Conservation (phyloP, 306 rosid genomes). For the Geum urbanum region DNA sequence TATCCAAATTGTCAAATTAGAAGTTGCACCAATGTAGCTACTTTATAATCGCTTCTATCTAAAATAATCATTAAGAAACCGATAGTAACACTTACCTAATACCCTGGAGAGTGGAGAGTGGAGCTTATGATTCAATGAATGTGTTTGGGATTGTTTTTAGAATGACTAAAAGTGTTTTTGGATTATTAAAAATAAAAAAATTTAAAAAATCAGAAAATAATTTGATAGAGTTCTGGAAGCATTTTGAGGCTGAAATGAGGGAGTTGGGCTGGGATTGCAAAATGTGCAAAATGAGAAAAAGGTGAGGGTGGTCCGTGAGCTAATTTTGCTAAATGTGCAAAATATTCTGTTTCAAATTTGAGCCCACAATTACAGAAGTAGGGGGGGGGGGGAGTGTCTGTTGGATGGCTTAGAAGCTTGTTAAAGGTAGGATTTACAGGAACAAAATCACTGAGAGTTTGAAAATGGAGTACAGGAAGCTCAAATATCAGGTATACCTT, state of each 20-base stretch:
- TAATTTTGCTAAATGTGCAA: too few species aligned
- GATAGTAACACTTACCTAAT: background rate
- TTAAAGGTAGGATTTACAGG: background rate
- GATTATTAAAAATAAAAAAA: too few species aligned
- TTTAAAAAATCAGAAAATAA: background rate
- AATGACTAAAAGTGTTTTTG: too few species aligned
- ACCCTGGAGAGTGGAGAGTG: background rate
- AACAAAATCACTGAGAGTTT: background rate
- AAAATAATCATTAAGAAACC: too few species aligned
- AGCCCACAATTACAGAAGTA: background rate
- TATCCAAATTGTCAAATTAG: background rate
- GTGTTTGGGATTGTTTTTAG: too few species aligned
- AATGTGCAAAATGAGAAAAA: too few species aligned
- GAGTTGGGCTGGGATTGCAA: too few species aligned
- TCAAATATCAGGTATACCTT: constrained; percentile 58
- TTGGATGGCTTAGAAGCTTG: constrained; percentile 1
- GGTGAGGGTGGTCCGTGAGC: background rate
- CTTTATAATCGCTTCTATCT: too few species aligned
- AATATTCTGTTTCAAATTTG: too few species aligned
- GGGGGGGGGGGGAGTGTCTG: background rate
- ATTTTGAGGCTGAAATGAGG: background rate
- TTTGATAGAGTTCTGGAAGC: too few species aligned
- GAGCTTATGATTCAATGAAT: too few species aligned
- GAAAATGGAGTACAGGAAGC: constrained; percentile 77
- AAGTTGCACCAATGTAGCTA: background rate